phyloP scores from a whole-genome alignment of 495 filamentous ascomycete species.

The Lophiostoma macrostomum region DNA sequence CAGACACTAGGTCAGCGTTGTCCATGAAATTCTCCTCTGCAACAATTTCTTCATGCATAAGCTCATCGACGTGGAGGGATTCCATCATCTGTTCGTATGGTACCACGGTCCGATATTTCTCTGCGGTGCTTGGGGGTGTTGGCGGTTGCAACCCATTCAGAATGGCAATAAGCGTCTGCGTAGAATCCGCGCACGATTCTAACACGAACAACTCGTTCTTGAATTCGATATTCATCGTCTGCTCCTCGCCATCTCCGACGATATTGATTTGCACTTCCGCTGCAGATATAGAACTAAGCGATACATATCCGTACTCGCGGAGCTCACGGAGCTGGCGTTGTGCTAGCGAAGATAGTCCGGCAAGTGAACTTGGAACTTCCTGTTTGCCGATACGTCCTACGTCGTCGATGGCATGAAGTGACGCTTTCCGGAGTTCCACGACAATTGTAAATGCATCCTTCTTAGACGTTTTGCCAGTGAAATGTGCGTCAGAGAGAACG shows the following conservation, averaged over 20 bases:
- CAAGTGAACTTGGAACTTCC: slow-evolving; percentile 2
- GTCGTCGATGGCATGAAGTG: slow-evolving; percentile 81
- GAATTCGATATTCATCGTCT: slow-evolving; percentile 70
- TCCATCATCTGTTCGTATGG: slow-evolving; percentile 84
- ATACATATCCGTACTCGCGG: slow-evolving; percentile 71
- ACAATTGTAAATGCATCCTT: slow-evolving; percentile 57
- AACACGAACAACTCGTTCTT: slow-evolving; percentile 82
- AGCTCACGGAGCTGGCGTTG: slow-evolving; percentile 64
- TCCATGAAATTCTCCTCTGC: slow-evolving; percentile 32
- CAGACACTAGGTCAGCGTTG: slow-evolving; percentile 42
- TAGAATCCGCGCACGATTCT: slow-evolving; percentile 95
- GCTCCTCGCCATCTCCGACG: slow-evolving; percentile 50
- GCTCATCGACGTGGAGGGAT: slow-evolving; percentile 82
- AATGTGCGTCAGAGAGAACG: slow-evolving; percentile 71
- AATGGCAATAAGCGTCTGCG: slow-evolving; percentile 81
- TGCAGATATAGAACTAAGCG: slow-evolving; percentile 78
- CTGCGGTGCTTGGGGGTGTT: slow-evolving; percentile 69
- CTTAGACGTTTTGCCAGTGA: slow-evolving; percentile 60
- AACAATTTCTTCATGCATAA: slow-evolving; percentile 35
- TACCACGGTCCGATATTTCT: slow-evolving; percentile 84
- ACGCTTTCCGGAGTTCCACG: slow-evolving; percentile 71
- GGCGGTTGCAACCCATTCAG: slow-evolving; percentile 81
- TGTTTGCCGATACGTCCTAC: slow-evolving; percentile 43
- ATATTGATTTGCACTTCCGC: slow-evolving; percentile 64
- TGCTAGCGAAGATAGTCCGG: slow-evolving; percentile 43